Conservation (phyloP, 805 yeast genomes). For the Blastobotrys attinorum region DNA sequence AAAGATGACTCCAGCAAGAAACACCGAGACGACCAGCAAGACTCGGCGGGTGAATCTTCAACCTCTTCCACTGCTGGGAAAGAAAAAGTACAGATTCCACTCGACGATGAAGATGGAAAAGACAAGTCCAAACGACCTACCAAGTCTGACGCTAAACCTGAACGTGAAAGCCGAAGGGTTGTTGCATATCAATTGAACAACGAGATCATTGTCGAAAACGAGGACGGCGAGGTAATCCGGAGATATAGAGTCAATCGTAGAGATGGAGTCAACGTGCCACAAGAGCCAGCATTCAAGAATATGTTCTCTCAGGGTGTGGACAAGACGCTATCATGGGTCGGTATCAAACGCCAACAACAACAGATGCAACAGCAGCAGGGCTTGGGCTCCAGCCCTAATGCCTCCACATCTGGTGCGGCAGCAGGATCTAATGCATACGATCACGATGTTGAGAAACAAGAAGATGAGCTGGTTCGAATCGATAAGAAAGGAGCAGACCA, state of each 20-base stretch:
- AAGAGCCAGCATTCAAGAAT: not conserved
- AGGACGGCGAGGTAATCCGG: conserved; percentile 85
- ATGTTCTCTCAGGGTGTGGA: conserved; percentile 14
- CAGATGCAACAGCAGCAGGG: conserved; percentile 18
- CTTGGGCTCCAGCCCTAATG: not conserved
- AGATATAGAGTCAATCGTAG: conserved; percentile 57
- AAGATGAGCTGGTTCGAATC: conserved; percentile 22
- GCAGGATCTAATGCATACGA: not conserved
- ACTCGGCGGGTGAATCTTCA: not conserved
- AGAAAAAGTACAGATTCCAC: conserved; percentile 19
- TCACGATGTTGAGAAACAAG: conserved; percentile 19
- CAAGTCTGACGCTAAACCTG: not conserved
- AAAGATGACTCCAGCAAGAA: not conserved
- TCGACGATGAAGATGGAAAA: not conserved
- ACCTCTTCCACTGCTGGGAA: conserved; percentile 1
- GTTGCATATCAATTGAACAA: conserved; percentile 78
- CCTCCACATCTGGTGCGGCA: not conserved
- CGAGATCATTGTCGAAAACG: conserved; percentile 74
- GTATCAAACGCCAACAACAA: conserved; percentile 32
- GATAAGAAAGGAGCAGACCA: conserved; percentile 12
- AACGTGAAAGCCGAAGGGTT: conserved; percentile 26
- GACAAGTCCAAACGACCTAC: not conserved
- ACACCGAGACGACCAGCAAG: not conserved
- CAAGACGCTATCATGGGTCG: conserved; percentile 49
- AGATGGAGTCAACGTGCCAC: conserved; percentile 9